These are phyloP conservation scores for Huntiella moniliformis DNA, from an alignment of 2,329 filamentous ascomycete species.

Conservation along the genomic window DNA sequence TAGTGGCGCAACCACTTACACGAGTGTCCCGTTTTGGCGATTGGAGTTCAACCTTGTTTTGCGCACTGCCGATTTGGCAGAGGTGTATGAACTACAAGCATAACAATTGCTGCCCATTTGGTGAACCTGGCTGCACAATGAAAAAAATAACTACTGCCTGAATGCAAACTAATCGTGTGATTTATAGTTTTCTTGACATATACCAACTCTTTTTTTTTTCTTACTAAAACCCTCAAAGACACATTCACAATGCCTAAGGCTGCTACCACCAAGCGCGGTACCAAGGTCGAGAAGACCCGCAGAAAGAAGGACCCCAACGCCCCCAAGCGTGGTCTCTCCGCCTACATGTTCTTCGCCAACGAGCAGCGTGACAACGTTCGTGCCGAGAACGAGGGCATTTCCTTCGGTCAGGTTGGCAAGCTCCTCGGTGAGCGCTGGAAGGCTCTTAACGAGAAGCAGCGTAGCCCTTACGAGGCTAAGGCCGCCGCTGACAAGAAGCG, in stretches of 20 bases:
- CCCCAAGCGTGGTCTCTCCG: conserved; percentile 96
- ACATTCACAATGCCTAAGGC: conserved; percentile 39
- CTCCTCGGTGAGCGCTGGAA: conserved; percentile 98
- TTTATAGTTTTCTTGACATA: too few relatives aligned
- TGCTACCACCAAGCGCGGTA: conserved; percentile 30
- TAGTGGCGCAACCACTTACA: conserved; percentile 9
- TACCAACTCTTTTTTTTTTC: too few relatives aligned
- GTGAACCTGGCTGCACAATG: neutral
- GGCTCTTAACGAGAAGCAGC: conserved; percentile 83
- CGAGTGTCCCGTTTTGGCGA: conserved; percentile 2
- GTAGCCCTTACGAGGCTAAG: conserved; percentile 88
- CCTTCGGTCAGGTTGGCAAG: conserved; percentile 96
- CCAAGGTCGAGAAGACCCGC: conserved; percentile 36
- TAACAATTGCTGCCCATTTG: neutral
- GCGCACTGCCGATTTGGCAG: neutral
- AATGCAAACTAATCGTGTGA: neutral
- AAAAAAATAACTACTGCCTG: neutral
- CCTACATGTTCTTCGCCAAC: conserved; percentile 99
- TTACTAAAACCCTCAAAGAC: neutral
- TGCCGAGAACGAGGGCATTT: conserved; percentile 94
- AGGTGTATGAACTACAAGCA: too few relatives aligned
- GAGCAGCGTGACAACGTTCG: conserved; percentile 97
- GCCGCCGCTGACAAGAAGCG: conserved; percentile 96
- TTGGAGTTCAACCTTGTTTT: neutral
- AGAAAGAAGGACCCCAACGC: conserved; percentile 75